A percentile compares a stretch with the other conserved stretches of the same genome.
Conservation (phyloP, 768 basidiomycete species). For the Cystobasidiopsis lactophilus region DNA sequence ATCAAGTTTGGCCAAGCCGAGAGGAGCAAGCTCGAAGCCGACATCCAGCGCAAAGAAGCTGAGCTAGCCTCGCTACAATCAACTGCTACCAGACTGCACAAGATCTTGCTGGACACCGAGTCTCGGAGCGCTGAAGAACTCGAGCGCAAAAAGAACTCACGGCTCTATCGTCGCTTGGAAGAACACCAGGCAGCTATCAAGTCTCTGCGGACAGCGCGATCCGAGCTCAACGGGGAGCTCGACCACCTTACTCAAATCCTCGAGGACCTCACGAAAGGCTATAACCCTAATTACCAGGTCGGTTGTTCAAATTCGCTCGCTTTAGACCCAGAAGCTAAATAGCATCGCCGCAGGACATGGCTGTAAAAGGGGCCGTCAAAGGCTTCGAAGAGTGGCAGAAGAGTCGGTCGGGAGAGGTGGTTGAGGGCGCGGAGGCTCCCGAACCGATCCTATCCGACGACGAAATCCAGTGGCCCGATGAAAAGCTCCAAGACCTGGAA, state of each 20-base stretch:
- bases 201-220: constrained; percentile 49
- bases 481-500: constrained; percentile 27
- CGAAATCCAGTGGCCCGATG: not conserved
- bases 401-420: constrained; percentile 32
- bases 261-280: constrained; percentile 49
- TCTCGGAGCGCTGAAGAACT: constrained; percentile 55
- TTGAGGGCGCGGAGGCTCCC: constrained; percentile 18
- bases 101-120: constrained; percentile 55
- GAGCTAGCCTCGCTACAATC: constrained; percentile 31
- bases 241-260: constrained; percentile 63
- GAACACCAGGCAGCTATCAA: constrained; percentile 52
- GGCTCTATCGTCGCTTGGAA: constrained; percentile 47
- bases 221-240: constrained; percentile 51
- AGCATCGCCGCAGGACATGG: no score
- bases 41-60: constrained; percentile 32
- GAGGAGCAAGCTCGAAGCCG: constrained; percentile 53
- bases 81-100: constrained; percentile 42
- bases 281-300: constrained; percentile 99
- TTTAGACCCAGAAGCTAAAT: no score
- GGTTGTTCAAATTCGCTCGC: no score
- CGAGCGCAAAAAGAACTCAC: constrained; percentile 65
- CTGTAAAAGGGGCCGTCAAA: constrained; percentile 82
- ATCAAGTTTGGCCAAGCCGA: constrained; percentile 72
- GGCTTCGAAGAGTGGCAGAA: constrained; percentile 51
- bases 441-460: constrained; percentile 22